Evolutionary conservation across 352 stramenopile genomes (phyloP).

Genomic region (Phytopythium boreale): DNA sequence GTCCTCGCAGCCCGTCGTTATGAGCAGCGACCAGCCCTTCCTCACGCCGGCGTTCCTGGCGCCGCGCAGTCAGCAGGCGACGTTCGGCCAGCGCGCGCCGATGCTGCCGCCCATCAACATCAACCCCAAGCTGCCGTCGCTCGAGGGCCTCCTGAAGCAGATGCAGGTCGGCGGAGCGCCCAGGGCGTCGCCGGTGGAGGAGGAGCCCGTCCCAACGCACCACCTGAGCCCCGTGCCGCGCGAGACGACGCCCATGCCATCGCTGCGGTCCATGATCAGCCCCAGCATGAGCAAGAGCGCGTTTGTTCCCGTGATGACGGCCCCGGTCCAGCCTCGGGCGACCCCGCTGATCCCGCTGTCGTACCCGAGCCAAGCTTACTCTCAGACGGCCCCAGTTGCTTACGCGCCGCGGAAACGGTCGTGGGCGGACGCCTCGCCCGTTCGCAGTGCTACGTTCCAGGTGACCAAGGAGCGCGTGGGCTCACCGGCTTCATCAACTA

Average conservation of each 20-base stretch:
- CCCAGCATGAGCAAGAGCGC: conserved; percentile 33
- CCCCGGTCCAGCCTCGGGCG: conserved; percentile 3
- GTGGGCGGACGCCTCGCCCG: conserved; percentile 21
- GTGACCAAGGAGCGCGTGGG: conserved; percentile 15
- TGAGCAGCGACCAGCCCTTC: conserved; percentile 14
- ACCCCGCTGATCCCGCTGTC: conserved; percentile 14
- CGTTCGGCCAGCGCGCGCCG: conserved; percentile 8
- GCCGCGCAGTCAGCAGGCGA: conserved; percentile 8
- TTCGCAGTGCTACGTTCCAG: neutral
- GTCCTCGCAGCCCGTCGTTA: conserved; percentile 11
- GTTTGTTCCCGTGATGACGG: neutral
- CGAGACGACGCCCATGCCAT: conserved; percentile 31
- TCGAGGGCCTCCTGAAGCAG: conserved; percentile 62
- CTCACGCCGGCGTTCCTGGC: conserved; percentile 20
- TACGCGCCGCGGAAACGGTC: conserved; percentile 30
- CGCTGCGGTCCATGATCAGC: conserved; percentile 55
- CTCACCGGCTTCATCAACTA: conserved; percentile 12
- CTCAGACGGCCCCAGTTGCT: conserved; percentile 17
- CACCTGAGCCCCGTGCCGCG: conserved; percentile 30
- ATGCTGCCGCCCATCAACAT: conserved; percentile 26
- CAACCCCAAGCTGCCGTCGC: conserved; percentile 55
- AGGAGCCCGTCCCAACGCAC: conserved; percentile 4
- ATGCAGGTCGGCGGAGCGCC: conserved; percentile 41
- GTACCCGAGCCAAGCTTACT: conserved; percentile 14
- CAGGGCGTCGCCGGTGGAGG: conserved; percentile 7